Evolutionary conservation across 208 protist genomes (phyloP).

Genomic region (Leptomonas pyrrhocoris): DNA sequence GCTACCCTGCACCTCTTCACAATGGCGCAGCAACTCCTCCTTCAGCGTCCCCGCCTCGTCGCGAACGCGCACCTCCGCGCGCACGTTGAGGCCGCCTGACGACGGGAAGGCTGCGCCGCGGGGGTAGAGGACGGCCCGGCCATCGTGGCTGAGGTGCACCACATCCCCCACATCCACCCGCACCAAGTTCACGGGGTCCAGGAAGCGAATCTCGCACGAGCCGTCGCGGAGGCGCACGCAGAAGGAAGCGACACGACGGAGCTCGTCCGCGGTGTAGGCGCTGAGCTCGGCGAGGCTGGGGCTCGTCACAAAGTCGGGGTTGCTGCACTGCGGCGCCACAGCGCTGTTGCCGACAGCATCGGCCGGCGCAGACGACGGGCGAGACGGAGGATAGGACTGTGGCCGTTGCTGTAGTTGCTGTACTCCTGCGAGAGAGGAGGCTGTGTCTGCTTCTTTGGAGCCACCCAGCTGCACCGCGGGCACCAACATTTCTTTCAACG

Average conservation of each 20-base stretch:
- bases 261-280: conserved; percentile 45
- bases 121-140: conserved; percentile 74
- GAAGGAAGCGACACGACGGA: conserved; percentile 64
- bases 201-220: conserved; percentile 65
- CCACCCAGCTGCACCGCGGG: conserved; percentile 51
- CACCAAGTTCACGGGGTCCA: conserved; percentile 85
- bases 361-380: not conserved
- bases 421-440: not conserved
- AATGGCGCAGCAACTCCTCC: conserved; percentile 29
- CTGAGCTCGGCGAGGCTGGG: conserved; percentile 63
- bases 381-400: conserved; percentile 8
- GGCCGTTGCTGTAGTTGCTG: not conserved
- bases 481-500: conserved; percentile 60
- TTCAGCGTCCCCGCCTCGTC: conserved; percentile 43
- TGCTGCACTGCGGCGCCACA: conserved; percentile 61
- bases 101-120: conserved; percentile 30
- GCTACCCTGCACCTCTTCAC: conserved; percentile 1
- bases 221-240: conserved; percentile 62
- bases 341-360: conserved; percentile 11
- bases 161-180: conserved; percentile 64
- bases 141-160: conserved; percentile 54
- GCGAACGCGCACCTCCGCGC: conserved; percentile 68
- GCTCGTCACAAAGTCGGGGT: conserved; percentile 55
- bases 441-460: not conserved
- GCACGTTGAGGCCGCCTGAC: conserved; percentile 59